Conservation (phyloP, 306 rosid genomes). For the Potentilla sterilis region DNA sequence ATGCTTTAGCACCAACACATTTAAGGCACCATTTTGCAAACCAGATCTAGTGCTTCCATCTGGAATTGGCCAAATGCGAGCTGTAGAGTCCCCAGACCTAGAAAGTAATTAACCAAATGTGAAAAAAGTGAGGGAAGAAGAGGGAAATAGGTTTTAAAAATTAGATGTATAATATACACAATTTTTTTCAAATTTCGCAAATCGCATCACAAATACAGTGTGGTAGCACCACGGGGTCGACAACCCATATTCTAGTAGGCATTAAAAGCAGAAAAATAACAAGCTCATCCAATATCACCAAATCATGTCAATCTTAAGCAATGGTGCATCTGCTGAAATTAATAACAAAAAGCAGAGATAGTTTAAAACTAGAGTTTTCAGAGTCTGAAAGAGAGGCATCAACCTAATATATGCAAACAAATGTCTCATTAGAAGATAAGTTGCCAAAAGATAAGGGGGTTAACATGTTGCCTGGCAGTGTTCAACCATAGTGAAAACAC, state of each 20-base stretch:
- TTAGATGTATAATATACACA: neutral
- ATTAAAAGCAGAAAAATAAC: neutral
- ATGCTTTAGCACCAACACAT: constrained; percentile 82
- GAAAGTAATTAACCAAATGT: constrained; percentile 13
- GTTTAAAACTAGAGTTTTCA: neutral
- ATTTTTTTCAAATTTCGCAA: neutral
- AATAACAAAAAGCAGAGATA: neutral
- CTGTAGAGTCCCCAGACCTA: constrained; percentile 95
- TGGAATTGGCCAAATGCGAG: constrained; percentile 85
- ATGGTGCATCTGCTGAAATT: neutral
- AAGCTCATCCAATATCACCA: neutral
- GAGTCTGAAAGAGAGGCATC: neutral
- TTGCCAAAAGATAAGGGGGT: neutral
- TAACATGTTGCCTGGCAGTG: neutral
- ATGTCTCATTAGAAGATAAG: neutral
- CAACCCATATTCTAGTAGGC: neutral
- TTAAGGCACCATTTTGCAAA: constrained; percentile 44
- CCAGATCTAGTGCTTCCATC: constrained; percentile 64
- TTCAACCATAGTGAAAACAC: neutral
- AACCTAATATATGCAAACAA: neutral
- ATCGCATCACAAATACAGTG: neutral
- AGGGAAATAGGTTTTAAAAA: neutral
- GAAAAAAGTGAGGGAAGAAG: neutral
- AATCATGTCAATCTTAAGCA: neutral
- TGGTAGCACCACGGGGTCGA: constrained; percentile 3